Conservation (phyloP, 352 stramenopile genomes). For the Phytophthora ramorum region DNA sequence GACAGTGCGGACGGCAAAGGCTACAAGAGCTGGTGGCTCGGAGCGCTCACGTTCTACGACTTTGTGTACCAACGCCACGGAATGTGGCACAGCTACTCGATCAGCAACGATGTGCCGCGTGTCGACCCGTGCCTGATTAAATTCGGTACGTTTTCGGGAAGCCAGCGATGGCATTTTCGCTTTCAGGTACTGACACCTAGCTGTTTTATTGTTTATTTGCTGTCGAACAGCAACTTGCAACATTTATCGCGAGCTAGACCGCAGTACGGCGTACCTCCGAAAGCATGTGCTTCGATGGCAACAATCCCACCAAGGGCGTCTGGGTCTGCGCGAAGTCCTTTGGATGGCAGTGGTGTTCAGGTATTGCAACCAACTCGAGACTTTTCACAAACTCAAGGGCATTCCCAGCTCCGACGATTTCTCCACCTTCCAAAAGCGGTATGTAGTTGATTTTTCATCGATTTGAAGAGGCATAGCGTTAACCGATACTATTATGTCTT, state of each 20-base stretch:
- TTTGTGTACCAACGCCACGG: slow-evolving; percentile 87
- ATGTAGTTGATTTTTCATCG: slow-evolving; percentile 1
- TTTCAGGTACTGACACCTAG: slow-evolving; percentile 10
- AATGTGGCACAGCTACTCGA: slow-evolving; percentile 89
- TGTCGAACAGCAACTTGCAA: slow-evolving; percentile 70
- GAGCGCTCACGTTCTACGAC: slow-evolving; percentile 83
- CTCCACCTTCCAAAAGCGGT: slow-evolving; percentile 72
- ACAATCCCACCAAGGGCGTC: slow-evolving; percentile 67
- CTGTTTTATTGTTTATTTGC: slow-evolving; percentile 2
- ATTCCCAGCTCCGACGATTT: slow-evolving; percentile 82
- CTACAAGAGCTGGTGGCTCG: slow-evolving; percentile 90
- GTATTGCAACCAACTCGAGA: slow-evolving; percentile 86
- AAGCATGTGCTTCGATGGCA: slow-evolving; percentile 86
- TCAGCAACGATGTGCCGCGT: slow-evolving; percentile 70
- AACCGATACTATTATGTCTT: slow-evolving; percentile 4
- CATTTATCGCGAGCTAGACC: slow-evolving; percentile 85
- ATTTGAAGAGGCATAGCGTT: background rate
- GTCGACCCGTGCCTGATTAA: slow-evolving; percentile 77
- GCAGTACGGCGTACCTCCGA: slow-evolving; percentile 80
- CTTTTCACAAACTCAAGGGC: slow-evolving; percentile 78
- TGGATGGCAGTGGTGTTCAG: slow-evolving; percentile 87
- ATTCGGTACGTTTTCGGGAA: slow-evolving; percentile 58
- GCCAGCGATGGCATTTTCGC: background rate
- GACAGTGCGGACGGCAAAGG: slow-evolving; percentile 71
- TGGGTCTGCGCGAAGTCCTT: slow-evolving; percentile 76